phyloP scores from a whole-genome alignment of 768 basidiomycete species.

The Boletus tylopilopsis region DNA sequence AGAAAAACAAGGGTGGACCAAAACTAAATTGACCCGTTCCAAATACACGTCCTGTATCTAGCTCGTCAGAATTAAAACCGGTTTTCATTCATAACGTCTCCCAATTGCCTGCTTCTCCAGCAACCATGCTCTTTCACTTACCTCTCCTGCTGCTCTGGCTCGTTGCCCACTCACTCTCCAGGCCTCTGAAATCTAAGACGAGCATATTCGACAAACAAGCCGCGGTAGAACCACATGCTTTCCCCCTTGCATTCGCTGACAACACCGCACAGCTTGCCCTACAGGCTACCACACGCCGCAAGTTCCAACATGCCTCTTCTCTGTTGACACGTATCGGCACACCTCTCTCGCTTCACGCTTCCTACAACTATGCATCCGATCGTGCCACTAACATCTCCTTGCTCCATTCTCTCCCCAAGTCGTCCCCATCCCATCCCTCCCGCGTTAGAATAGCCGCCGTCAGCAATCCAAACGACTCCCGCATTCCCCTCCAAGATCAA shows the following conservation, averaged over 20 bases:
- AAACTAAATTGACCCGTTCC: constrained; percentile 17
- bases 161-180: constrained; percentile 2
- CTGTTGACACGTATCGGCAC: constrained; percentile 10
- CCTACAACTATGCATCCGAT: constrained; percentile 21
- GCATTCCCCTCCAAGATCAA: constrained; percentile 37
- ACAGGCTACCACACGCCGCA: constrained; percentile 9
- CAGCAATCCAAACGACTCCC: background rate
- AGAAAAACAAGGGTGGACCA: constrained; percentile 25
- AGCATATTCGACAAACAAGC: background rate
- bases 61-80: constrained; percentile 6
- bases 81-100: constrained; percentile 1
- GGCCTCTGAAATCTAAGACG: constrained; percentile 3
- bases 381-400: constrained; percentile 9
- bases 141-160: constrained; percentile 9
- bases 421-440: background rate
- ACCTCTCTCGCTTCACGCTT: constrained; percentile 5
- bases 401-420: background rate
- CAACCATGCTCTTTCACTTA: constrained; percentile 11
- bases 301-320: constrained; percentile 17
- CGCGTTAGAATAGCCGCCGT: background rate
- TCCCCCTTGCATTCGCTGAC: background rate
- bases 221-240: constrained; percentile 6
- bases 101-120: background rate
- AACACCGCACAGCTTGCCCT: constrained; percentile 9
- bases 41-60: background rate